phyloP scores from a whole-genome alignment of 176 grass and related monocot species.

The Themeda triandra region DNA sequence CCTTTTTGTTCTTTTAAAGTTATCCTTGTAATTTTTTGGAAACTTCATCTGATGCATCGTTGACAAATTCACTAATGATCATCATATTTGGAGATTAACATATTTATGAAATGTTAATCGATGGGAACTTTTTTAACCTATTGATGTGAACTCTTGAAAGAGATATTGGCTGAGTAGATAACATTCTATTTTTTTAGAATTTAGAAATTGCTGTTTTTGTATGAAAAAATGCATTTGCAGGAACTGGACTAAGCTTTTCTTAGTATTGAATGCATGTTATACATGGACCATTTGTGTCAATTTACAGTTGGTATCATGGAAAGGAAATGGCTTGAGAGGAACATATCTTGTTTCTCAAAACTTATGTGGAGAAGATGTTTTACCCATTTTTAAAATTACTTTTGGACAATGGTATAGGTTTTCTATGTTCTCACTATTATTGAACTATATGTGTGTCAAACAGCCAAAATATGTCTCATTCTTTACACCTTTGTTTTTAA shows the following conservation, averaged over 20 bases:
- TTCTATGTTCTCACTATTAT: background rate
- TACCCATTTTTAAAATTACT: background rate
- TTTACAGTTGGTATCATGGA: background rate
- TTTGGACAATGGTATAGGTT: background rate
- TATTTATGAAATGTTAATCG: slow-evolving; percentile 1
- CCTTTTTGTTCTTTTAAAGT: background rate
- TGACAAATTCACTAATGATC: background rate
- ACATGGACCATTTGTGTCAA: background rate
- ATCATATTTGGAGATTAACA: background rate
- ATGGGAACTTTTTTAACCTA: too few species aligned
- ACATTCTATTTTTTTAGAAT: background rate
- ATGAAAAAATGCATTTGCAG: background rate
- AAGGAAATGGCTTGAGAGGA: background rate
- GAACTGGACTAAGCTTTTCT: background rate
- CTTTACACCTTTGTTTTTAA: slow-evolving; percentile 4
- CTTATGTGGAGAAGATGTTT: background rate
- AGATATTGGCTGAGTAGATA: background rate
- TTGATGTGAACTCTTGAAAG: too few species aligned
- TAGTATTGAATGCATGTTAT: background rate
- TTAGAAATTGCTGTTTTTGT: background rate
- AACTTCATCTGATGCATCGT: slow-evolving; percentile 11
- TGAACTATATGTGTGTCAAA: background rate
- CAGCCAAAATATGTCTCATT: background rate
- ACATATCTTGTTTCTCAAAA: background rate
- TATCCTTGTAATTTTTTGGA: background rate